These are phyloP conservation scores for Irpex lacteus DNA, from an alignment of 1,284 basidiomycete species.

Conservation along the genomic window DNA sequence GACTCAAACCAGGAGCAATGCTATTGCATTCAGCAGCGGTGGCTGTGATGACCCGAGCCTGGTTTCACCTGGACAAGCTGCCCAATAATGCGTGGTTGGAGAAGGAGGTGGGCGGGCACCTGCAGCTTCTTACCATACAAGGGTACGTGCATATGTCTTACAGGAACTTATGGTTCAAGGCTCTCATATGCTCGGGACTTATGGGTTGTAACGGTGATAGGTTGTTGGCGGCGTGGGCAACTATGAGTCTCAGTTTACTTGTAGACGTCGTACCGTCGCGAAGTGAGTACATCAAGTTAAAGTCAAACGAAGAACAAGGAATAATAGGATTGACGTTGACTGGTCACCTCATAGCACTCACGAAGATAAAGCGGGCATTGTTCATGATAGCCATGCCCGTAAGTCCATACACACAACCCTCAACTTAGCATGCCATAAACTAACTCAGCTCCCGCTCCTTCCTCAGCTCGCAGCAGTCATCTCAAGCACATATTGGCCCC, in stretches of 20 bases:
- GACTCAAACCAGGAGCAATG: conserved; percentile 15
- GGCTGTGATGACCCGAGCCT: conserved; percentile 49
- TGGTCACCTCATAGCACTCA: conserved; percentile 27
- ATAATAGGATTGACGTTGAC: background rate
- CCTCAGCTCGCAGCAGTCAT: conserved; percentile 63
- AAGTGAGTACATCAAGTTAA: conserved; percentile 26
- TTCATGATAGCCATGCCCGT: conserved; percentile 65
- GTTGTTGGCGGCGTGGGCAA: conserved; percentile 48
- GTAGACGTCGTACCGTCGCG: conserved; percentile 49
- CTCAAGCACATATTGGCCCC: conserved; percentile 70
- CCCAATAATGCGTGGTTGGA: conserved; percentile 38
- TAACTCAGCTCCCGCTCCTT: too few species aligned
- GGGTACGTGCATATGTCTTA: conserved; percentile 42
- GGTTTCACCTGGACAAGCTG: conserved; percentile 34
- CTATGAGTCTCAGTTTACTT: conserved; percentile 47
- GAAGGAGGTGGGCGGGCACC: conserved; percentile 59
- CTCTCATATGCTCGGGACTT: background rate
- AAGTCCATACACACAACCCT: conserved; percentile 17
- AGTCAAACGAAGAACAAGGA: background rate
- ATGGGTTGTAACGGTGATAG: conserved; percentile 22
- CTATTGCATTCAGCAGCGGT: conserved; percentile 42
- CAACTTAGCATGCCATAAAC: background rate
- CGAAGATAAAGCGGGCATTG: conserved; percentile 51
- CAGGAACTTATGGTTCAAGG: background rate
- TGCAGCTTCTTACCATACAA: conserved; percentile 75